Base-by-base conservation (phyloP, 805 yeast genomes). In the Yarrowia bubula region DNA sequence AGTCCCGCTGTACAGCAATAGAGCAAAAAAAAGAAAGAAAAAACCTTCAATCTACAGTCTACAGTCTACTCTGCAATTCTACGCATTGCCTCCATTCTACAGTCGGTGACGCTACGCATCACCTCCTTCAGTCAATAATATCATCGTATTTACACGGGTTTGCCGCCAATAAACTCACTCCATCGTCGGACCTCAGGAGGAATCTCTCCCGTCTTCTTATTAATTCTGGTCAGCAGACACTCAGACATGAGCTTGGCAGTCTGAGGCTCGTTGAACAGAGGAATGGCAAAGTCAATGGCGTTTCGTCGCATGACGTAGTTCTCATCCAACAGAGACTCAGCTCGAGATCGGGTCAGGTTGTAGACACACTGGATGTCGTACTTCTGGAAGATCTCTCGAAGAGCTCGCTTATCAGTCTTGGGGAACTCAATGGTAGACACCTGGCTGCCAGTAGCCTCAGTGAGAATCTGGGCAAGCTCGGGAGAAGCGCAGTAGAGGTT, bases 251-350 rank as follows among this genome's bases (percentile, higher is more conserved):
- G 90, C 74, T 86, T 80, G 1, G 97, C 88, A 22, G 99, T 96
- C 75, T 91, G 86, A 69, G 98, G 97, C 80, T 95, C 99, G 75
- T 93, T 95, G 82, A 95, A 93, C 75, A 95, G 81, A 47, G 99
- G 97, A 73, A 93, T 88, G 67, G 90, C 98, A 76, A 95, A 95
- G 77, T 95, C 99, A 79, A 95, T 96, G 55, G 99, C 98, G 76
- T 95, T 95, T 81, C 99, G 88, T 82, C 99, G 88, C 99, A 95
- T 95, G 66, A 93, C 87, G 77, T 95, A 95, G 78, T 95, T 98
- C 77, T 89, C 88, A 74, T 95, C 98, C 69, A 84, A 77, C 69
- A 90, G 82, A 69, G 83, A 79, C 72, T 90, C 96, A 48, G 98
- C 99, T 75, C 97, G 86, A 47, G 90, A 88, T 71, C 82, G 82